Conservation (phyloP, 2,329 filamentous ascomycete genomes). For the Trichophaea hybrida region DNA sequence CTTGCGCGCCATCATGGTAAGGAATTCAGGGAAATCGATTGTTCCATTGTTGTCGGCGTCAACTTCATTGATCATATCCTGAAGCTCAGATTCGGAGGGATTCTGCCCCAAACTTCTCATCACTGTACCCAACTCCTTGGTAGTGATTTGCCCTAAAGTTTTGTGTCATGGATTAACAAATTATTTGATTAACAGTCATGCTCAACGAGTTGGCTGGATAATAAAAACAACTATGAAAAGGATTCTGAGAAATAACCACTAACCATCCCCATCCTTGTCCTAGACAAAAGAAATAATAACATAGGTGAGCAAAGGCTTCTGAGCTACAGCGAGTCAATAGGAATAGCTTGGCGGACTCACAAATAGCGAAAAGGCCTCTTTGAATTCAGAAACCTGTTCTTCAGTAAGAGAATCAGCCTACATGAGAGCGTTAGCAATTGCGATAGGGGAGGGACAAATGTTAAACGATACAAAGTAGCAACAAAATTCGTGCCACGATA, state of each 20-base stretch:
- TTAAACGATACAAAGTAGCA: too few relatives aligned
- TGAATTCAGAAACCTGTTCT: conserved; percentile 99
- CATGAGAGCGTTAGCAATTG: not conserved
- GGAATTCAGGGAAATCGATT: conserved; percentile 81
- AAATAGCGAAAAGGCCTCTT: conserved; percentile 99
- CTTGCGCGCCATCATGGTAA: conserved; percentile 88
- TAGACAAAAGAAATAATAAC: not conserved
- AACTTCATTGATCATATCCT: conserved; percentile 91
- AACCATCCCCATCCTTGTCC: conserved; percentile 87
- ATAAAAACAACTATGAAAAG: not conserved
- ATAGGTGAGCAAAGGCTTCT: not conserved
- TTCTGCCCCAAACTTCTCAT: conserved; percentile 86
- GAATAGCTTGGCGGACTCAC: conserved; percentile 50
- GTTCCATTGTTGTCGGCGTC: conserved; percentile 87
- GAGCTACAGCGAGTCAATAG: conserved; percentile 12
- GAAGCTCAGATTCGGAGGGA: conserved; percentile 75
- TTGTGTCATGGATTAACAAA: not conserved
- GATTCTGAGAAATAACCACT: conserved; percentile 34
- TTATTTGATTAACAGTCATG: not conserved
- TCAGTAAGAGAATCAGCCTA: conserved; percentile 77
- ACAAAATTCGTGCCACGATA: too few relatives aligned
- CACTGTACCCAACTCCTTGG: conserved; percentile 77
- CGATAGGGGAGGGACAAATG: too few relatives aligned
- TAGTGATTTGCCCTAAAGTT: conserved; percentile 66
- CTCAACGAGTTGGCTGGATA: not conserved